A percentile compares a stretch with the other conserved stretches of the same genome.
phyloP scores from a whole-genome alignment of 805 yeast species.

The Sugiyamaella chiloensis region DNA sequence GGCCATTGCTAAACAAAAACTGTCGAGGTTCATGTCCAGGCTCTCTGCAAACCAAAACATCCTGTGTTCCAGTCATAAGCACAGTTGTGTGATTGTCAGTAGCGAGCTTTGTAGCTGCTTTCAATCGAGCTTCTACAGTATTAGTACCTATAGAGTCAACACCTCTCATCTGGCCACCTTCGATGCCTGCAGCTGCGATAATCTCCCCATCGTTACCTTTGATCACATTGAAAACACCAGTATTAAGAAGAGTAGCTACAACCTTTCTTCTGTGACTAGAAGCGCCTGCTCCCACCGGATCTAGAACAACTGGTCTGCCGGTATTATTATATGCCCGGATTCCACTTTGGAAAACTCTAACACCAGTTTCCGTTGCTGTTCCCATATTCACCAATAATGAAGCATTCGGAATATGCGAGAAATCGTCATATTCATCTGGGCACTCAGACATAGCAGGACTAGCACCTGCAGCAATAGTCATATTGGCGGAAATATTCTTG shows the following conservation, averaged over 20 bases:
- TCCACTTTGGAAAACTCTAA: conserved; percentile 49
- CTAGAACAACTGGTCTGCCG: conserved; percentile 67
- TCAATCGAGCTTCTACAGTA: conserved; percentile 27
- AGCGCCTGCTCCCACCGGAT: conserved; percentile 95
- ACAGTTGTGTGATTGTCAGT: conserved; percentile 53
- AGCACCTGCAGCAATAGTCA: conserved; percentile 76
- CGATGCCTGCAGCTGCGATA: conserved; percentile 50
- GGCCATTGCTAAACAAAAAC: conserved; percentile 52
- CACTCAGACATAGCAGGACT: conserved; percentile 88
- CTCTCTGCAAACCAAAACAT: conserved; percentile 43
- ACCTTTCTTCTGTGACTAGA: conserved; percentile 52
- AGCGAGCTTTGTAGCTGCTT: conserved; percentile 51
- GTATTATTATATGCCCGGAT: conserved; percentile 53
- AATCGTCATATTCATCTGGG: conserved; percentile 60
- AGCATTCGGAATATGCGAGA: conserved; percentile 53
- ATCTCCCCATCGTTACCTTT: conserved; percentile 90
- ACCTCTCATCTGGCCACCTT: conserved; percentile 56
- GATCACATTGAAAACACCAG: conserved; percentile 58
- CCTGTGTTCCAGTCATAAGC: conserved; percentile 65
- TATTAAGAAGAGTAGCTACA: conserved; percentile 48
- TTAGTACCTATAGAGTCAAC: conserved; percentile 50
- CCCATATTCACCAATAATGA: conserved; percentile 74
- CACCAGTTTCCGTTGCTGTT: conserved; percentile 47
- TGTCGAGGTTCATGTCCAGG: conserved; percentile 16
- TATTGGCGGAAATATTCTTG: conserved; percentile 82